These are phyloP conservation scores for Immersiporthe knoxdaviesiana DNA, from an alignment of 2,329 filamentous ascomycete genomes.

Conservation along the genomic window DNA sequence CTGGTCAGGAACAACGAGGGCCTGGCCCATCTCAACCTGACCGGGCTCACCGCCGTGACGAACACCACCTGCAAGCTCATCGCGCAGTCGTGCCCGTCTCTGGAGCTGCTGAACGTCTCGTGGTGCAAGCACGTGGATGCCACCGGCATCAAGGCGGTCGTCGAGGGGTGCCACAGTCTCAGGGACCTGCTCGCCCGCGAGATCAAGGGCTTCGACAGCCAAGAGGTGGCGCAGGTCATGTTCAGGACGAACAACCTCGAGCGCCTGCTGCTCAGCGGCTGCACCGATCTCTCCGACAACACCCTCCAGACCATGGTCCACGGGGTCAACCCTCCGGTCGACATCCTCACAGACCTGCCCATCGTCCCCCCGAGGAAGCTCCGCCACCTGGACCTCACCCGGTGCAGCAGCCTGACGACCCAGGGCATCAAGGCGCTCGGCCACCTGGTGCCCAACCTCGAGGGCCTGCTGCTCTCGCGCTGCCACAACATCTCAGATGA, in stretches of 20 bases:
- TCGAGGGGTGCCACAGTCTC: constrained; percentile 73
- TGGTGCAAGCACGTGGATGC: constrained; percentile 91
- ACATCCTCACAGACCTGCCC: constrained; percentile 76
- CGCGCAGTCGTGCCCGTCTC: constrained; percentile 74
- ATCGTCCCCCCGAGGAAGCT: constrained; percentile 77
- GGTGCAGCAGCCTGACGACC: constrained; percentile 75
- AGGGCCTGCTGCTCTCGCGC: constrained; percentile 82
- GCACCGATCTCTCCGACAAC: constrained; percentile 76
- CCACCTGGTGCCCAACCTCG: constrained; percentile 74
- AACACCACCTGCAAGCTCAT: constrained; percentile 88
- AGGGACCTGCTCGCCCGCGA: constrained; percentile 83
- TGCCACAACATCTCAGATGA: constrained; percentile 75
- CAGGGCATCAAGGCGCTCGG: constrained; percentile 71
- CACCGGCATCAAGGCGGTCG: constrained; percentile 70
- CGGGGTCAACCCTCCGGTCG: constrained; percentile 75
- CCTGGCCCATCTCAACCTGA: constrained; percentile 84
- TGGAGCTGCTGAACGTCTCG: constrained; percentile 87
- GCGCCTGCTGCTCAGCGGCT: constrained; percentile 79
- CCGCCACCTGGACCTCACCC: constrained; percentile 82
- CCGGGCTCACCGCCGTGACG: constrained; percentile 76
- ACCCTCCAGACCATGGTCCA: constrained; percentile 75
- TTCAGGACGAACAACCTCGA: constrained; percentile 83
- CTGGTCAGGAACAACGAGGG: constrained; percentile 74
- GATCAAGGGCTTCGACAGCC: constrained; percentile 76
- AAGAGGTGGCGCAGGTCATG: constrained; percentile 71